Percentiles rank a stretch among this genome's conserved stretches.
These are phyloP conservation scores for Myriosclerotinia curreyana DNA, from an alignment of 2,329 filamentous ascomycete species.

Conservation along the genomic window DNA sequence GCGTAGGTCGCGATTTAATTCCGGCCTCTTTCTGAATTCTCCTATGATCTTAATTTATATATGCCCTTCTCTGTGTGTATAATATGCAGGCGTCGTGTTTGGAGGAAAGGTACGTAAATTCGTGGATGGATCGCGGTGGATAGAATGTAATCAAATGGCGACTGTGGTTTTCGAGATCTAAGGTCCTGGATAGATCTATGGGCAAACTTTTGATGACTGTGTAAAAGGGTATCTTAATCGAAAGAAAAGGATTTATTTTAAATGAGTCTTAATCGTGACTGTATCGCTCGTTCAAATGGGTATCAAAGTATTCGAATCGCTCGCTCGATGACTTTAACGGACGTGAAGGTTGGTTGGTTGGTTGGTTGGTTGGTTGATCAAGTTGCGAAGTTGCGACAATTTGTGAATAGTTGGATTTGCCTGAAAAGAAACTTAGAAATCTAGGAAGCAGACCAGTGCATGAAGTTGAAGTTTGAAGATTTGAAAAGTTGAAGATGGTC, in stretches of 20 bases:
- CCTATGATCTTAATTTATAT: not conserved
- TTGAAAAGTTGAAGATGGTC: not conserved
- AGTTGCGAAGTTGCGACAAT: constrained; percentile 12
- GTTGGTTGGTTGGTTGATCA: not conserved
- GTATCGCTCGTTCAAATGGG: constrained; percentile 18
- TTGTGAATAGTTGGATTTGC: constrained; percentile 15
- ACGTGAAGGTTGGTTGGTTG: not conserved
- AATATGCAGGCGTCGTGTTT: not conserved
- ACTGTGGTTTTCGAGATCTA: not conserved
- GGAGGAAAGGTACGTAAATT: not conserved
- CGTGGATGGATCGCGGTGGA: not conserved
- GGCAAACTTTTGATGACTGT: not conserved
- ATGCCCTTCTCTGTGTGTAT: not conserved
- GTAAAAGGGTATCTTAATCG: constrained; percentile 13
- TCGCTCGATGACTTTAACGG: not conserved
- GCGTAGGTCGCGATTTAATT: not conserved
- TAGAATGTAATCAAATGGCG: constrained; percentile 6
- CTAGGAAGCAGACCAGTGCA: constrained; percentile 21
- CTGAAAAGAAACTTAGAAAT: not conserved
- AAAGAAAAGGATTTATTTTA: constrained; percentile 1
- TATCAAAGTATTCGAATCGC: constrained; percentile 12
- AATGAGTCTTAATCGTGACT: not conserved
- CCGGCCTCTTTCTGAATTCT: not conserved
- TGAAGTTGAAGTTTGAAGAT: not conserved
- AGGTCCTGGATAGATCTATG: constrained; percentile 3